Conservation (phyloP, 441 rosid species). For the Kokia cookei region DNA sequence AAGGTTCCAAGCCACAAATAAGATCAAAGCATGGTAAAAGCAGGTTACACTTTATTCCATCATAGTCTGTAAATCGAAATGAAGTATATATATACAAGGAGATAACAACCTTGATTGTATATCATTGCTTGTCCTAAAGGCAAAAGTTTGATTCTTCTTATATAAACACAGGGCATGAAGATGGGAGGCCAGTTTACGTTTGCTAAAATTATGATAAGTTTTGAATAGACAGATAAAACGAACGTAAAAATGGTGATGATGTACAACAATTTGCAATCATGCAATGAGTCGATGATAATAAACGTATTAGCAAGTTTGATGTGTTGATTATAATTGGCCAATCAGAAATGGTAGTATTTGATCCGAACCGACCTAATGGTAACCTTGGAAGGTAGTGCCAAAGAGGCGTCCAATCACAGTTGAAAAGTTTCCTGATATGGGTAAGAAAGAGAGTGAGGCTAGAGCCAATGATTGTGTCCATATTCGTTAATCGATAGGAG, state of each 20-base stretch:
- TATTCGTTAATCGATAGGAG: constrained; percentile 25
- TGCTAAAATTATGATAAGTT: background rate
- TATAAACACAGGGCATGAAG: background rate
- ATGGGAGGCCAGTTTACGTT: background rate
- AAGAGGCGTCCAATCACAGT: constrained; percentile 16
- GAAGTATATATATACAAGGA: background rate
- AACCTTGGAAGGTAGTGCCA: background rate
- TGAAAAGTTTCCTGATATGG: constrained; percentile 21
- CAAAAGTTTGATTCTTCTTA: background rate
- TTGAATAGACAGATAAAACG: background rate
- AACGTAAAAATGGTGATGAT: background rate
- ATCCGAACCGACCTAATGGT: background rate
- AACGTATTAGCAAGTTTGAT: background rate
- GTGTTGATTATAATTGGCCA: background rate
- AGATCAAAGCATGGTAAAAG: background rate
- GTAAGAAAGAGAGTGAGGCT: constrained; percentile 12
- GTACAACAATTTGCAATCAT: background rate
- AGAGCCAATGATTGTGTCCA: constrained; percentile 29
- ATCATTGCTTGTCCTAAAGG: background rate
- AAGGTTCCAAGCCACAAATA: background rate
- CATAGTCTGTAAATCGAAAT: background rate
- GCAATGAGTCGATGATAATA: background rate
- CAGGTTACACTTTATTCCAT: background rate
- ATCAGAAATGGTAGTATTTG: background rate
- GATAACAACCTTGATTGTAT: background rate